Conservation (phyloP, 306 rosid species). For the Dryas drummondii region DNA sequence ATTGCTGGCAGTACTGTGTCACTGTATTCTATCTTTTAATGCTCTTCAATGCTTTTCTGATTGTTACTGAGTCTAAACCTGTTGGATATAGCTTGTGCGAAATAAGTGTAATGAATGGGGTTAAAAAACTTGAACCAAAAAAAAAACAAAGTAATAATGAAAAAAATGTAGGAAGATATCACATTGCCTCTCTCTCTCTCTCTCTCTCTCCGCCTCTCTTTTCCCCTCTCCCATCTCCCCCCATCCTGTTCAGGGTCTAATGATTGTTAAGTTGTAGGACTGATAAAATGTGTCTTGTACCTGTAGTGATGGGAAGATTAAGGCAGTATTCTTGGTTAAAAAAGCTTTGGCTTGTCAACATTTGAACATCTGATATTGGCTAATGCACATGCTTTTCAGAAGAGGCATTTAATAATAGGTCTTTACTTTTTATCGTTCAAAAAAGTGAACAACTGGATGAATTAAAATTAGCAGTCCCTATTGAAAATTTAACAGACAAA, state of each 20-base stretch:
- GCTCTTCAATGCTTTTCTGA: not conserved
- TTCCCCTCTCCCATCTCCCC: not conserved
- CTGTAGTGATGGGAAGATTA: not conserved
- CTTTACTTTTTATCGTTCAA: no score
- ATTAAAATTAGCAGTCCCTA: no score
- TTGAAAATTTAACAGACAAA: no score
- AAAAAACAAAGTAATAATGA: no score
- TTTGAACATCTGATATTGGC: conserved; percentile 4
- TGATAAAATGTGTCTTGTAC: not conserved
- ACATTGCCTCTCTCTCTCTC: no score
- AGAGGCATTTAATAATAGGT: no score
- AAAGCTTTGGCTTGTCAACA: not conserved
- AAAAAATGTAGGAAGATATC: no score
- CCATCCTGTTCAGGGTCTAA: not conserved
- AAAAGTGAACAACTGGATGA: no score
- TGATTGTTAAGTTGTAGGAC: not conserved
- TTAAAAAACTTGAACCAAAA: not conserved
- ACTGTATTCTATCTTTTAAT: not conserved
- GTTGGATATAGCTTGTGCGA: not conserved
- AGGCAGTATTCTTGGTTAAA: not conserved
- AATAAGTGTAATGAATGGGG: not conserved
- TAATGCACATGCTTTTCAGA: not conserved
- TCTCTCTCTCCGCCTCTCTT: not conserved
- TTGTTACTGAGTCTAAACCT: not conserved
- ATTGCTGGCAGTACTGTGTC: not conserved